Evolutionary conservation across 2,329 filamentous ascomycete genomes (phyloP).

Genomic region (Immersiporthe knoxdaviesiana): DNA sequence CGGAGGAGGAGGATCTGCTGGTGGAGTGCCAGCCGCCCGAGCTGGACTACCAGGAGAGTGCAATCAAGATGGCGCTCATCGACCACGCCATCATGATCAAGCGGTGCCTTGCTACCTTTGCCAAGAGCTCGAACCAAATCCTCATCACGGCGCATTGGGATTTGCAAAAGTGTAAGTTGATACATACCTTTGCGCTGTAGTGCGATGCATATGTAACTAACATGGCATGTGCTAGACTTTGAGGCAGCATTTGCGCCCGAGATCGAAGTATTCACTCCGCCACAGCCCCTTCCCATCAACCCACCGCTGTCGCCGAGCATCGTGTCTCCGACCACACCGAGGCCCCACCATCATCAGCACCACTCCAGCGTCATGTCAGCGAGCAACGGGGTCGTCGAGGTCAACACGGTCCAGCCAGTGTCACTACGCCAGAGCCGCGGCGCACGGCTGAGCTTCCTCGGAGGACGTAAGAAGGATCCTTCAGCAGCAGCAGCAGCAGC

Average conservation of each 20-base stretch:
- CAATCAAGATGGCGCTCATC: conserved; percentile 81
- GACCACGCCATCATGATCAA: conserved; percentile 90
- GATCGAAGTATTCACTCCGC: conserved; percentile 63
- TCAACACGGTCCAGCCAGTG: conserved; percentile 55
- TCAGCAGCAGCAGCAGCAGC: no score
- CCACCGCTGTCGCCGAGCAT: conserved; percentile 54
- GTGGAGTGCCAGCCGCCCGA: conserved; percentile 51
- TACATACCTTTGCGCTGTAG: no score
- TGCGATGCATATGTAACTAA: no score
- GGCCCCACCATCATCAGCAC: conserved; percentile 40
- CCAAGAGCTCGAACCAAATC: conserved; percentile 63
- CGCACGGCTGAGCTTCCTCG: conserved; percentile 60
- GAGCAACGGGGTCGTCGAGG: conserved; percentile 49
- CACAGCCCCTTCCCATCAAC: conserved; percentile 47
- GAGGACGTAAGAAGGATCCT: conserved; percentile 53
- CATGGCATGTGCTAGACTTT: conserved; percentile 54
- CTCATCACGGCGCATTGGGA: conserved; percentile 61
- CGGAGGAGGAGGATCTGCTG: conserved; percentile 36
- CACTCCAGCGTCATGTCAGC: conserved; percentile 40
- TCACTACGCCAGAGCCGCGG: conserved; percentile 54
- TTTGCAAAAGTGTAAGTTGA: conserved; percentile 66
- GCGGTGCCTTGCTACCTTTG: conserved; percentile 73
- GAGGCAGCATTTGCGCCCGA: conserved; percentile 67
- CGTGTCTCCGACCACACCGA: conserved; percentile 37
- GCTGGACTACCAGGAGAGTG: conserved; percentile 68